Percentiles rank a stretch among this genome's conserved stretches.
These are phyloP conservation scores for Trichophyton benhamiae DNA, from an alignment of 2,329 filamentous ascomycete genomes.

Conservation along the genomic window DNA sequence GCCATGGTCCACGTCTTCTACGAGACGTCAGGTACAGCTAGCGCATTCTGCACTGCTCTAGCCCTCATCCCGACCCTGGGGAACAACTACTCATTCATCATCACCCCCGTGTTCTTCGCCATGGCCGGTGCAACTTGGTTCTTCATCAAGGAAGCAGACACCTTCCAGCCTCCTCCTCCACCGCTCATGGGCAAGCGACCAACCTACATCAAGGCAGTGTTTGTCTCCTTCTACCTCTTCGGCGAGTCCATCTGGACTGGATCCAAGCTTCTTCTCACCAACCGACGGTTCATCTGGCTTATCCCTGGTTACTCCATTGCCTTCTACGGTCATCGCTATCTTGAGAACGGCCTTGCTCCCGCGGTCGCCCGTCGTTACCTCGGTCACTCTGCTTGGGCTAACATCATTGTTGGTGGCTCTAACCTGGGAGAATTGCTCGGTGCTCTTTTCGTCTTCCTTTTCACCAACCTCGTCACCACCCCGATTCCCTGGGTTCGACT, in stretches of 20 bases:
- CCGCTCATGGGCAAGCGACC: slow-evolving; percentile 17
- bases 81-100: slow-evolving; percentile 42
- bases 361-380: slow-evolving; percentile 38
- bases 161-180: slow-evolving; percentile 14
- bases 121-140: slow-evolving; percentile 34
- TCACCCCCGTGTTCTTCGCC: slow-evolving; percentile 39
- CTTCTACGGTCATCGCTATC: slow-evolving; percentile 40
- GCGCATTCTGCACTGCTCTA: slow-evolving; percentile 39
- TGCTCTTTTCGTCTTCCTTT: slow-evolving; percentile 38
- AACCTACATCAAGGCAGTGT: slow-evolving; percentile 28
- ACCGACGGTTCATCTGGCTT: slow-evolving; percentile 40
- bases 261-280: slow-evolving; percentile 36
- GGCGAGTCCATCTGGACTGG: slow-evolving; percentile 38
- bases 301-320: slow-evolving; percentile 39
- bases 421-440: slow-evolving; percentile 41
- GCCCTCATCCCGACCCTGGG: slow-evolving; percentile 39
- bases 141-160: slow-evolving; percentile 34
- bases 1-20: slow-evolving; percentile 38
- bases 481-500: slow-evolving; percentile 42
- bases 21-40: slow-evolving; percentile 38
- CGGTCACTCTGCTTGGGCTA: slow-evolving; percentile 38
- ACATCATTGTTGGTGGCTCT: slow-evolving; percentile 41
- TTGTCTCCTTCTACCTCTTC: slow-evolving; percentile 34
- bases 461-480: slow-evolving; percentile 38
- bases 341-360: slow-evolving; percentile 39